Conservation (phyloP, 495 filamentous ascomycete species). For the Neurospora intermedia region DNA sequence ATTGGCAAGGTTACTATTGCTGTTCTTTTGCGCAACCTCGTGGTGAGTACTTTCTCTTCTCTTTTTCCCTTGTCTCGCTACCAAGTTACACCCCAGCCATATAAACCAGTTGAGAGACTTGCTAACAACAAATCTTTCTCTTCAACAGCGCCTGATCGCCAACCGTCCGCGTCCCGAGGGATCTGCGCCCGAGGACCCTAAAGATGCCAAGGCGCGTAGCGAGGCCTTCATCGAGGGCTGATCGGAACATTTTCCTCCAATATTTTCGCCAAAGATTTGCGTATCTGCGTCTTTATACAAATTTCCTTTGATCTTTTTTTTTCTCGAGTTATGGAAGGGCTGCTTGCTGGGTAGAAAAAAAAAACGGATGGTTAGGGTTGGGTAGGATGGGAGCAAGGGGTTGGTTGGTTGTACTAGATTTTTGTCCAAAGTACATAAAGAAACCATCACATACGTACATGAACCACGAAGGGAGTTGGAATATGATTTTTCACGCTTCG, state of each 20-base stretch:
- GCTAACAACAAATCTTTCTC: background rate
- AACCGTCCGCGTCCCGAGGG: constrained; percentile 24
- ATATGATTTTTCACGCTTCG: background rate
- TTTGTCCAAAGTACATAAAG: background rate
- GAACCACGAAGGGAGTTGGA: background rate
- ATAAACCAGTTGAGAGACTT: background rate
- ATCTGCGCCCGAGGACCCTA: constrained; percentile 17
- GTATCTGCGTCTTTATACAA: background rate
- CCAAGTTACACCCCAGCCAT: background rate
- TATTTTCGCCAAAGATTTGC: background rate
- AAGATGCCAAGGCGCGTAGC: constrained; percentile 24
- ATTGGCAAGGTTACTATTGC: constrained; percentile 97
- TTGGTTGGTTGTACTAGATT: background rate
- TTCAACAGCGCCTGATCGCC: constrained; percentile 29
- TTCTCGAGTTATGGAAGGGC: background rate
- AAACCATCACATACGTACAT: background rate
- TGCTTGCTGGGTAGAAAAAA: background rate
- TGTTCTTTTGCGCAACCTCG: constrained; percentile 75
- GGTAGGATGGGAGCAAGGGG: background rate
- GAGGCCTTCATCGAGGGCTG: constrained; percentile 28
- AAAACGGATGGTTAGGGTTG: background rate
- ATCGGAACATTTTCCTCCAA: background rate
- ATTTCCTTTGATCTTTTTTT: background rate
- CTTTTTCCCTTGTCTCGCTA: background rate
- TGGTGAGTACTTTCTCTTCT: constrained; percentile 44